Conservation (phyloP, 164 flowering plant genomes). For the Stephania cephalantha region DNA sequence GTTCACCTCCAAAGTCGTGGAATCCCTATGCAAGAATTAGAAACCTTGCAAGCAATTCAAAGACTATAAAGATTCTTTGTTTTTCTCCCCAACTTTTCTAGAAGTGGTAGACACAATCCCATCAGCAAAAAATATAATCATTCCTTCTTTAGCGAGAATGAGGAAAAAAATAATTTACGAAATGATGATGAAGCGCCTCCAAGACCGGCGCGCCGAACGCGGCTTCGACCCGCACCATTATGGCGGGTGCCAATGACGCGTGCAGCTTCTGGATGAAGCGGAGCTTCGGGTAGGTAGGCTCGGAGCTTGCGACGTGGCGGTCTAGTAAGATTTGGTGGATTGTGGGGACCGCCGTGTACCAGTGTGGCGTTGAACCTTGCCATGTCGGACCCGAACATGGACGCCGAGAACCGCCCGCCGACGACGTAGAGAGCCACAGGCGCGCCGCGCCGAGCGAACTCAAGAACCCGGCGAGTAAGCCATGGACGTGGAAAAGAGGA, state of each 20-base stretch:
- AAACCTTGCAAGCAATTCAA: not conserved
- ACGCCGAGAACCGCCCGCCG: slow-evolving; percentile 91
- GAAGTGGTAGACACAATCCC: not conserved
- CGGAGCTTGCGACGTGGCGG: slow-evolving; percentile 59
- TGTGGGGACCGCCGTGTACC: slow-evolving; percentile 98
- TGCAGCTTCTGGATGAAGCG: slow-evolving; percentile 89
- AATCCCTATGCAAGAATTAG: not conserved
- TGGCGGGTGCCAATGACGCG: slow-evolving; percentile 69
- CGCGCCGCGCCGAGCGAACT: slow-evolving; percentile 66
- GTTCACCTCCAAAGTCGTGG: not conserved
- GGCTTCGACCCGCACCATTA: slow-evolving; percentile 65
- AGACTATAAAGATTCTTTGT: not conserved
- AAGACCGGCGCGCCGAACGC: slow-evolving; percentile 78
- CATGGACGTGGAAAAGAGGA: slow-evolving; percentile 94
- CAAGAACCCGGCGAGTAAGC: slow-evolving; percentile 61
- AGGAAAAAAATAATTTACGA: too few relatives aligned
- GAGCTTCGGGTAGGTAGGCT: slow-evolving; percentile 64
- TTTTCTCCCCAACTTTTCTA: not conserved
- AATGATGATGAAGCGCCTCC: too few relatives aligned
- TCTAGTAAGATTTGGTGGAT: slow-evolving; percentile 90
- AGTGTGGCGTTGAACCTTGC: slow-evolving; percentile 53
- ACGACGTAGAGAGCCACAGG: slow-evolving; percentile 72
- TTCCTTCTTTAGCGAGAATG: not conserved
- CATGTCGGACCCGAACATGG: slow-evolving; percentile 89
- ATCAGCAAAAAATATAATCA: not conserved